These are phyloP conservation scores for Salix exigua DNA, from an alignment of 345 rosid genomes.

Conservation along the genomic window DNA sequence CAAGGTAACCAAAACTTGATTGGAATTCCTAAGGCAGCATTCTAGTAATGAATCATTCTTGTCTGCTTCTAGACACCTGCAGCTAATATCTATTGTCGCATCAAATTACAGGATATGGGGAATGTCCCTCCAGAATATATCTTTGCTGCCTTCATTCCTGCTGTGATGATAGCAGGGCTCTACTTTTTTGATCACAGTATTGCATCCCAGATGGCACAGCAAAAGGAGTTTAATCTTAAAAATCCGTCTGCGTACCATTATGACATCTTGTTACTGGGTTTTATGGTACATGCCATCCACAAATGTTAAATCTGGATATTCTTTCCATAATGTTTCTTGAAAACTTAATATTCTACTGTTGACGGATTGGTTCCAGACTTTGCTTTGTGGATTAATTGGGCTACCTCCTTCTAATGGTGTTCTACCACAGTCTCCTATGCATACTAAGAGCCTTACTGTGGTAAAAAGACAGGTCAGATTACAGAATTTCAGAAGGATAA, in stretches of 20 bases:
- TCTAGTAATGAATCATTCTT: neutral
- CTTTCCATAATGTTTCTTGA: neutral
- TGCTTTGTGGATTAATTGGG: conserved; percentile 77
- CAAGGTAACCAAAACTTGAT: conserved; percentile 35
- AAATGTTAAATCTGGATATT: neutral
- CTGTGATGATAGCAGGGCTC: conserved; percentile 73
- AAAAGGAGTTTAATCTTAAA: conserved; percentile 79
- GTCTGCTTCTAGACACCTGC: neutral
- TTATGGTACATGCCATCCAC: conserved; percentile 44
- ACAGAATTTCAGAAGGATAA: neutral
- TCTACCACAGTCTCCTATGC: conserved; percentile 96
- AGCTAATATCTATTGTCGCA: too few relatives aligned
- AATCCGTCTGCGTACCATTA: conserved; percentile 78
- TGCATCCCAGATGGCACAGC: conserved; percentile 81
- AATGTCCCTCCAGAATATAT: conserved; percentile 55
- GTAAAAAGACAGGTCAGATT: conserved; percentile 58
- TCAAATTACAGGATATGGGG: conserved; percentile 61
- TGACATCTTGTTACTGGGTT: conserved; percentile 64
- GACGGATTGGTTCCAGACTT: conserved; percentile 40
- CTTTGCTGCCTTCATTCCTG: conserved; percentile 72
- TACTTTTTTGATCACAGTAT: conserved; percentile 86
- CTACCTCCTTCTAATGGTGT: conserved; percentile 88
- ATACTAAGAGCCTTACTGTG: conserved; percentile 79
- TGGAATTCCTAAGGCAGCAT: too few relatives aligned
- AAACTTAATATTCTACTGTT: neutral